phyloP scores from a whole-genome alignment of 805 yeast genomes.

The Allodekkera sacchari region DNA sequence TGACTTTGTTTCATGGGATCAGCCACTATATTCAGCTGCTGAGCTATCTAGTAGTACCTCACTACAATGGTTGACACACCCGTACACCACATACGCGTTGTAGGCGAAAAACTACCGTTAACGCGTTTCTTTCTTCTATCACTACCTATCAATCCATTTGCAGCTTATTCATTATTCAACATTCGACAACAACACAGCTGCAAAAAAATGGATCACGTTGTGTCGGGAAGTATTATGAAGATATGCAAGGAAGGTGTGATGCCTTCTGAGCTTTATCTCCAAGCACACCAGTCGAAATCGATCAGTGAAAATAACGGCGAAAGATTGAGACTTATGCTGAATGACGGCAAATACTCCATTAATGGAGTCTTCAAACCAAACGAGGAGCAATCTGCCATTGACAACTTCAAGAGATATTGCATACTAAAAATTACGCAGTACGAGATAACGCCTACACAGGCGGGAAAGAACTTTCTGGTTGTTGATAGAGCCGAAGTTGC shows the following conservation, averaged over 20 bases:
- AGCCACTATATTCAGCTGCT: too few relatives aligned
- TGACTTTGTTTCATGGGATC: too few relatives aligned
- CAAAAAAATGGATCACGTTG: slow-evolving; percentile 13
- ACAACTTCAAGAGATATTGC: slow-evolving; percentile 18
- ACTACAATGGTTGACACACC: too few relatives aligned
- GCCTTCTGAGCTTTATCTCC: slow-evolving; percentile 17
- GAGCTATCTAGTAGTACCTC: too few relatives aligned
- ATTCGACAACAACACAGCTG: background rate
- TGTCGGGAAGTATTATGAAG: slow-evolving; percentile 15
- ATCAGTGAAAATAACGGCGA: slow-evolving; percentile 32
- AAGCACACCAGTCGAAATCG: slow-evolving; percentile 24
- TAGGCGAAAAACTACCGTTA: too few relatives aligned
- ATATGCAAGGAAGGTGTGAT: slow-evolving; percentile 16
- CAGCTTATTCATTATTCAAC: background rate
- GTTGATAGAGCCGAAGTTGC: slow-evolving; percentile 20
- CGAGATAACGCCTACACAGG: slow-evolving; percentile 17
- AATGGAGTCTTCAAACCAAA: slow-evolving; percentile 49
- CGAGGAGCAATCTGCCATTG: slow-evolving; percentile 20
- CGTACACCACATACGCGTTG: too few relatives aligned
- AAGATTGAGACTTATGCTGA: slow-evolving; percentile 37
- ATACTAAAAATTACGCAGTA: slow-evolving; percentile 15
- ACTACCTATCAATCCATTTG: background rate
- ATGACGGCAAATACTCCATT: slow-evolving; percentile 43
- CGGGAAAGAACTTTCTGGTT: slow-evolving; percentile 21
- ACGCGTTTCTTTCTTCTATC: background rate